Conservation (phyloP, 1,139 yeast genomes). For the Pichia inconspicua region DNA sequence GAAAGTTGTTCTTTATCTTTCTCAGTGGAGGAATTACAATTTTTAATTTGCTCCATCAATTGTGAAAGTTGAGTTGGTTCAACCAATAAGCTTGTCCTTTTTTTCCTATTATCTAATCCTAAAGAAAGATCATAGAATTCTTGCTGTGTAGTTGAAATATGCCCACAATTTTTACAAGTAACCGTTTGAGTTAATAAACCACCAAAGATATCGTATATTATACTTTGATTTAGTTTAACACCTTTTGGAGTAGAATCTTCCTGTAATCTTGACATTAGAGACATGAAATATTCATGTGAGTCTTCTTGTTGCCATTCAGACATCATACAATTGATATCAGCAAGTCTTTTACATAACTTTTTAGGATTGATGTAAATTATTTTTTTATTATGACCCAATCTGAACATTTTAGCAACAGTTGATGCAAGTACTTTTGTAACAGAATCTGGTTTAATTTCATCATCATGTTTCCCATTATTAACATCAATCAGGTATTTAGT, state of each 20-base stretch:
- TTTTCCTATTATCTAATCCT: slow-evolving; percentile 47
- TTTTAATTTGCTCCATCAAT: slow-evolving; percentile 23
- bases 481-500: slow-evolving; percentile 75
- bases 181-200: slow-evolving; percentile 81
- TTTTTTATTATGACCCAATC: slow-evolving; percentile 31
- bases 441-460: slow-evolving; percentile 43
- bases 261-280: slow-evolving; percentile 76
- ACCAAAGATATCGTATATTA: slow-evolving; percentile 88
- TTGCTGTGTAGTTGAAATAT: slow-evolving; percentile 82
- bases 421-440: slow-evolving; percentile 71
- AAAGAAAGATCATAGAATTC: slow-evolving; percentile 89
- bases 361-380: slow-evolving; percentile 59
- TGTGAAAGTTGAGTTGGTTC: slow-evolving; percentile 23
- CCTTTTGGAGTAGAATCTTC: slow-evolving; percentile 92
- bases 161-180: slow-evolving; percentile 71
- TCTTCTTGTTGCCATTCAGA: slow-evolving; percentile 97
- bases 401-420: slow-evolving; percentile 63
- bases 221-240: slow-evolving; percentile 67
- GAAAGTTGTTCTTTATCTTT: slow-evolving; percentile 20
- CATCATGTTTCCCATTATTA: slow-evolving; percentile 40
- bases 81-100: slow-evolving; percentile 29
- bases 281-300: slow-evolving; percentile 94
- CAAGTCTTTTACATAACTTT: slow-evolving; percentile 60
- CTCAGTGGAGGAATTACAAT: slow-evolving; percentile 19
- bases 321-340: slow-evolving; percentile 92